These are phyloP conservation scores for Chrysanthemum lavandulifolium DNA, from an alignment of 129 eudicot genomes.

Conservation along the genomic window DNA sequence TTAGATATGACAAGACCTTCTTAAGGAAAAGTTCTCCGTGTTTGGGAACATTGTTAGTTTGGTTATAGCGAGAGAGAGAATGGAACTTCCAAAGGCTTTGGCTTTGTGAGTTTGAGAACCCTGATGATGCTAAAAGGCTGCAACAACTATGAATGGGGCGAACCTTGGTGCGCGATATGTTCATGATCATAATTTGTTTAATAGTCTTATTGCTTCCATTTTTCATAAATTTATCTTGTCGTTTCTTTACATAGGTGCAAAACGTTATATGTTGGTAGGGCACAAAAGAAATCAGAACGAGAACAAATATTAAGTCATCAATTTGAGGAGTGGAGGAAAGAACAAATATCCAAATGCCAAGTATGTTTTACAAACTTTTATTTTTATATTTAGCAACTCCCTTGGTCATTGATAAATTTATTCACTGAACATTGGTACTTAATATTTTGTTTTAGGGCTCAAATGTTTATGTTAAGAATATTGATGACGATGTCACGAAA, in stretches of 20 bases:
- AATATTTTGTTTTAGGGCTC: slow-evolving; percentile 50
- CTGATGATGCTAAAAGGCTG: slow-evolving; percentile 71
- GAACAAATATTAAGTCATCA: slow-evolving; percentile 64
- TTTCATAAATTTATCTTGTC: neutral
- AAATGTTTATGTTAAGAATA: slow-evolving; percentile 82
- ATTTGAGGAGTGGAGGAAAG: slow-evolving; percentile 77
- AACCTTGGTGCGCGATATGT: slow-evolving; percentile 48
- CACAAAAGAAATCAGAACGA: slow-evolving; percentile 87
- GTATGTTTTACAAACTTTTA: slow-evolving; percentile 27
- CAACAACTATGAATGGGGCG: slow-evolving; percentile 65
- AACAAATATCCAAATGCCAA: slow-evolving; percentile 61
- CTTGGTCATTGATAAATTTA: neutral
- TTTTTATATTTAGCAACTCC: neutral
- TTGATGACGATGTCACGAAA: slow-evolving; percentile 67
- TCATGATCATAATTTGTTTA: slow-evolving; percentile 8
- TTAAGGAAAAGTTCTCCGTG: slow-evolving; percentile 53
- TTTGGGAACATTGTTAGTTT: slow-evolving; percentile 79
- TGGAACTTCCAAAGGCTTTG: slow-evolving; percentile 83
- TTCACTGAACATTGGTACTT: neutral
- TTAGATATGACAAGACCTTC: slow-evolving; percentile 48
- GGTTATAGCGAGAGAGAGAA: slow-evolving; percentile 59
- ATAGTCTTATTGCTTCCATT: neutral
- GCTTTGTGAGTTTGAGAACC: slow-evolving; percentile 79
- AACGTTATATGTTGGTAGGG: slow-evolving; percentile 78
- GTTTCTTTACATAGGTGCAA: slow-evolving; percentile 50